These are phyloP conservation scores for Trichoderma afroharzianum DNA, from an alignment of 2,329 filamentous ascomycete genomes.

Conservation along the genomic window DNA sequence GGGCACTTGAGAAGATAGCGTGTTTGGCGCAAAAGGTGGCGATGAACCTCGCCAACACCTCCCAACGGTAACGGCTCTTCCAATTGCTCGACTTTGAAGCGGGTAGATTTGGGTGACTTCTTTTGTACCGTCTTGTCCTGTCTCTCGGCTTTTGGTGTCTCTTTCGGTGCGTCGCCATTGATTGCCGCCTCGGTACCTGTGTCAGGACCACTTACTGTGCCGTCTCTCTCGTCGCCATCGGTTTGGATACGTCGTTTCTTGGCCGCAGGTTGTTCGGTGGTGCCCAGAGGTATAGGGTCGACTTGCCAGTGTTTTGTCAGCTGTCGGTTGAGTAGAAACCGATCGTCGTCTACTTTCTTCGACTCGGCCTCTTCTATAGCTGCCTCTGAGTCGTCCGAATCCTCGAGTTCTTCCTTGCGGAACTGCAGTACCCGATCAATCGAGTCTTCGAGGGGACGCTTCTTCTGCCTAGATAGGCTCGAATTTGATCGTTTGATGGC, in stretches of 20 bases:
- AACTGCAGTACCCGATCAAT: constrained; percentile 78
- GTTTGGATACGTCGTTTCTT: constrained; percentile 35
- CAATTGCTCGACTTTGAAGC: constrained; percentile 31
- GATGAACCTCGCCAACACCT: constrained; percentile 29
- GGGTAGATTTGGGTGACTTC: constrained; percentile 30
- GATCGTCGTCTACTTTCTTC: constrained; percentile 31
- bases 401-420: constrained; percentile 61
- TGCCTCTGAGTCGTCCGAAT: constrained; percentile 50
- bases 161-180: constrained; percentile 17
- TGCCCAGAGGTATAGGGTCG: constrained; percentile 18
- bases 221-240: constrained; percentile 26
- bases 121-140: constrained; percentile 29
- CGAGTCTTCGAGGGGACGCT: constrained; percentile 75
- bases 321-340: constrained; percentile 41
- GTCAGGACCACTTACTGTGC: constrained; percentile 11
- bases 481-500: constrained; percentile 84
- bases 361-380: constrained; percentile 42
- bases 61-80: constrained; percentile 25
- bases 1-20: constrained; percentile 23
- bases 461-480: constrained; percentile 76
- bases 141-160: constrained; percentile 20
- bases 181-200: constrained; percentile 10
- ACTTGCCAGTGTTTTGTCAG: constrained; percentile 41
- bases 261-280: constrained; percentile 24
- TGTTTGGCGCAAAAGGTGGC: constrained; percentile 21